Conservation (phyloP, 805 yeast genomes). For the Wilhelminamyces savonicus region DNA sequence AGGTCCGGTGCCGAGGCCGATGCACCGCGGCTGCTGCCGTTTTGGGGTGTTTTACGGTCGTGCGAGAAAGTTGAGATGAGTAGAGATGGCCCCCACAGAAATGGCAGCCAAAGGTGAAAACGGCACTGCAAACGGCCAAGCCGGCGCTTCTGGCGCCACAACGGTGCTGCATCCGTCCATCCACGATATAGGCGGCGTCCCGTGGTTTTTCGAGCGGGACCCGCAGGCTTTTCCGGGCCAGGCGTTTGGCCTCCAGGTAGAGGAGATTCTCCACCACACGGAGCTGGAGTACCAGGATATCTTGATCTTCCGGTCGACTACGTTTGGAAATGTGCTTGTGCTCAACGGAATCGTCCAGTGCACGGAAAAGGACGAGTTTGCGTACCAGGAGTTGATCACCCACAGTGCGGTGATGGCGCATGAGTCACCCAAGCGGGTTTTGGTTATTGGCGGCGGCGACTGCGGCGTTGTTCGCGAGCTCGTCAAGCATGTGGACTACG, state of each 20-base stretch:
- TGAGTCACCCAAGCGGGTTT: slow-evolving; percentile 63
- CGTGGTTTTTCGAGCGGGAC: slow-evolving; percentile 76
- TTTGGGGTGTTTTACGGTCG: no score
- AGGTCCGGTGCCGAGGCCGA: no score
- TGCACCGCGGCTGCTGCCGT: no score
- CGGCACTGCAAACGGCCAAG: no score
- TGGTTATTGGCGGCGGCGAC: slow-evolving; percentile 94
- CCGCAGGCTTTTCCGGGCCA: slow-evolving; percentile 83
- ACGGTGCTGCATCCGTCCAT: no score
- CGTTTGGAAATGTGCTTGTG: slow-evolving; percentile 83
- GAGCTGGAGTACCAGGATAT: slow-evolving; percentile 76
- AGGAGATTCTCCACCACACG: slow-evolving; percentile 57
- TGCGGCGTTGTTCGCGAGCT: slow-evolving; percentile 92
- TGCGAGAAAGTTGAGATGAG: no score
- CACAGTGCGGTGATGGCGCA: slow-evolving; percentile 80
- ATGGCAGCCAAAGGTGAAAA: no score
- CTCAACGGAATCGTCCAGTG: slow-evolving; percentile 88
- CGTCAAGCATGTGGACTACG: slow-evolving; percentile 51
- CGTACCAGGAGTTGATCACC: slow-evolving; percentile 88
- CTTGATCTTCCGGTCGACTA: slow-evolving; percentile 65
- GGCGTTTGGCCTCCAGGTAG: slow-evolving; percentile 62
- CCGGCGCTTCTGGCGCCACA: no score
- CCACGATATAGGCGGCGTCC: slow-evolving; percentile 16
- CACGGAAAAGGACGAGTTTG: slow-evolving; percentile 88
- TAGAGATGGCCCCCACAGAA: no score